A percentile compares a stretch with the other conserved stretches of the same genome.
These are phyloP conservation scores for Hypoxylon sp. DNA, from an alignment of 2,329 filamentous ascomycete species.

Conservation along the genomic window DNA sequence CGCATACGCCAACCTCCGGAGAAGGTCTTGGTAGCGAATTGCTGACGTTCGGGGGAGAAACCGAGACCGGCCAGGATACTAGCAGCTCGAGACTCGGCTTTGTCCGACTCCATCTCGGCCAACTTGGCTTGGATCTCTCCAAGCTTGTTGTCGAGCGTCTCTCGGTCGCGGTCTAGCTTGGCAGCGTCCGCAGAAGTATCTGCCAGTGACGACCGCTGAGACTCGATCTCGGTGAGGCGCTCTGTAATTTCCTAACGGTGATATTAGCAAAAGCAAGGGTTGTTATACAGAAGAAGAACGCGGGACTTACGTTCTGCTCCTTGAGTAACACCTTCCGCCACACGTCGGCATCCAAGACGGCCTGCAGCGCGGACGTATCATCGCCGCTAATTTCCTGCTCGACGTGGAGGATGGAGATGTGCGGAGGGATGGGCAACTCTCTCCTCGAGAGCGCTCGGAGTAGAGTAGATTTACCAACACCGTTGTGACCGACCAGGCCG, in stretches of 20 bases:
- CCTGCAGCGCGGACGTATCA: conserved; percentile 92
- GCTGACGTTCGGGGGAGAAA: conserved; percentile 92
- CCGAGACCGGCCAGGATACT: conserved; percentile 96
- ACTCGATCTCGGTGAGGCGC: conserved; percentile 79
- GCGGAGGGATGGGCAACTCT: conserved; percentile 93
- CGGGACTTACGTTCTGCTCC: conserved; percentile 79
- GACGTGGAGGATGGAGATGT: conserved; percentile 98
- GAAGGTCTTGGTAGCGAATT: conserved; percentile 94
- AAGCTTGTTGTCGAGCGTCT: conserved; percentile 88
- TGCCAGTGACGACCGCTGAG: conserved; percentile 78
- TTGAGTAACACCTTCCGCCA: conserved; percentile 95
- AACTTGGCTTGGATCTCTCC: conserved; percentile 92
- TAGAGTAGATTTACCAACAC: conserved; percentile 97
- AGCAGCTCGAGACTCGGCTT: conserved; percentile 92
- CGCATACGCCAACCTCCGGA: conserved; percentile 99
- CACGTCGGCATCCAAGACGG: conserved; percentile 95
- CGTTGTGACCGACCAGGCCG: conserved; percentile 98
- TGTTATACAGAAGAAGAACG: not conserved
- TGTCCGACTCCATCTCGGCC: conserved; percentile 98
- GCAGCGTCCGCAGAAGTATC: conserved; percentile 92
- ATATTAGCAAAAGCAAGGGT: conserved; percentile 44
- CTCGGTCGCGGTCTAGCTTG: conserved; percentile 83
- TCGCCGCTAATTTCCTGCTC: conserved; percentile 98
- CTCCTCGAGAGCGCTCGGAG: conserved; percentile 88
- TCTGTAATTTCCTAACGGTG: conserved; percentile 74